Base-by-base conservation (phyloP, 371 early-diverging fungal species). In the Syncephalastrum racemosum region DNA sequence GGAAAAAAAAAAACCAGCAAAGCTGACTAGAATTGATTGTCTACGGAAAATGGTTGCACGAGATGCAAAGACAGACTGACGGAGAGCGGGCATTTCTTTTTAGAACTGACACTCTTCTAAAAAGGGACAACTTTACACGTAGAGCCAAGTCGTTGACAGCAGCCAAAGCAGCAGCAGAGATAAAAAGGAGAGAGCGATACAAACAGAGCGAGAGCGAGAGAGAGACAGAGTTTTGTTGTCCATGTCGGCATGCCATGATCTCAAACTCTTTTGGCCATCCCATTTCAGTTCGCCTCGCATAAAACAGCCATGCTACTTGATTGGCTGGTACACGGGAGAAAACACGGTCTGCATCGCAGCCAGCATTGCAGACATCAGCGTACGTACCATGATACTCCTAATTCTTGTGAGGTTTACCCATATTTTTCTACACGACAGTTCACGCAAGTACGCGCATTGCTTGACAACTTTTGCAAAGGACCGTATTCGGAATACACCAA, bases 191-290 rank as follows among this genome's bases (percentile, higher is more conserved):
- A 44, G 19, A 19, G 44, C 4, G 19, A 44, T 4, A 44, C 6
- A 44, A 44, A 44, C 4, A 12, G 46, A 45, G 46, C 7, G 46
- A 19, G 46, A 22, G 6, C 8, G 6, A 45, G 13, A 45, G 10
- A 13, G 19, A 45, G 46, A 16, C 15, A 45, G 46, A 45, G 22
- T 8, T 8, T 22, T n/a, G 44, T 46, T 31, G 10, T 58, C 25
- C 18, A 59, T 59, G 59, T 48, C 56, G 43, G 51, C 52, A 40
- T 42, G 56, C 55, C 60, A 71, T 67, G 68, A 54, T 54, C 56
- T 76, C 22, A 74, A 74, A 47, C 22, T 79, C 54, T 75, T 71
- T 46, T 79, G 79, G 79, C 79, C 79, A 36, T 70, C 73, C n/a
- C 79, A 75, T 50, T 59, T 73, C 18, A 71, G 67, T 46, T 61